These are phyloP conservation scores for Pseudomonodictys pantanalensis DNA, from an alignment of 495 filamentous ascomycete genomes.

Conservation along the genomic window DNA sequence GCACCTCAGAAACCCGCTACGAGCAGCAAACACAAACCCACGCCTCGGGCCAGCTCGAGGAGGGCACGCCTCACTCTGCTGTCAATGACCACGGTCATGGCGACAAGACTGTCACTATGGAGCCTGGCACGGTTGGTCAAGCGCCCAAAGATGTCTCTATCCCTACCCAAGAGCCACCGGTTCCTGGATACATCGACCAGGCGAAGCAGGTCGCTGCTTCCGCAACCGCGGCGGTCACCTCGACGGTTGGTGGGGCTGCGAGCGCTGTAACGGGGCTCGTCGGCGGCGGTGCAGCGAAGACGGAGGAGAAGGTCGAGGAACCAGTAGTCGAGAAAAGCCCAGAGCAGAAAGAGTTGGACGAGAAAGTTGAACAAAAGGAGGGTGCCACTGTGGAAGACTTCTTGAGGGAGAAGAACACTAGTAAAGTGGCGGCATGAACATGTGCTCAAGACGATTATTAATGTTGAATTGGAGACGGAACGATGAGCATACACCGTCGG, in stretches of 20 bases:
- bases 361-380: constrained; percentile 33
- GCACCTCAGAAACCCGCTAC: constrained; percentile 37
- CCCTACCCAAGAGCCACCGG: constrained; percentile 20
- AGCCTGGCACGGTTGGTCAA: constrained; percentile 43
- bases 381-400: constrained; percentile 40
- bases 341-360: constrained; percentile 32
- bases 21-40: constrained; percentile 42
- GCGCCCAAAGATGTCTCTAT: constrained; percentile 41
- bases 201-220: constrained; percentile 33
- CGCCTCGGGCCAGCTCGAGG: constrained; percentile 37
- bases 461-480: too few relatives aligned
- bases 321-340: constrained; percentile 20
- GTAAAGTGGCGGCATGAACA: neutral
- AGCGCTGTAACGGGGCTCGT: neutral
- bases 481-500: too few relatives aligned
- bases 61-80: constrained; percentile 37
- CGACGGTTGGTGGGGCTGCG: constrained; percentile 24
- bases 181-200: constrained; percentile 32
- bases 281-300: constrained; percentile 10
- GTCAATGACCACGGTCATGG: constrained; percentile 36
- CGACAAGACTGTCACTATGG: constrained; percentile 41
- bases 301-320: constrained; percentile 25
- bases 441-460: too few relatives aligned
- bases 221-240: constrained; percentile 22
- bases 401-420: constrained; percentile 37